Evolutionary conservation across 2,329 filamentous ascomycete genomes (phyloP).

Genomic region (Colletotrichum lupini): DNA sequence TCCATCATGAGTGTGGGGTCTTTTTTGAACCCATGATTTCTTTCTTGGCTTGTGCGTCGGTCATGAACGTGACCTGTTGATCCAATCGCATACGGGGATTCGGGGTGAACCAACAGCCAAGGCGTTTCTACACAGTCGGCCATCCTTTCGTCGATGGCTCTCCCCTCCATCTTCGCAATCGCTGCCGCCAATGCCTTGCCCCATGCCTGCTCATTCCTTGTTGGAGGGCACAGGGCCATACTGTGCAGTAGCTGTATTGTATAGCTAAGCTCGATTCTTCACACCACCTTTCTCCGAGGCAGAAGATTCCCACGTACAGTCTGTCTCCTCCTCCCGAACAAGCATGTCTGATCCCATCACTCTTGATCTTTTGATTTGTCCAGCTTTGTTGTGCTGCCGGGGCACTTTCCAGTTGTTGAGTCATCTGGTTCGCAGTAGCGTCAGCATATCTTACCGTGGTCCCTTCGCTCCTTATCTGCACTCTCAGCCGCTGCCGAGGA

Average conservation of each 20-base stretch:
- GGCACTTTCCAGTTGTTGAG: background rate
- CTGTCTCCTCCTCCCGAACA: background rate
- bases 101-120: conserved; percentile 18
- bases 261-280: conserved; percentile 25
- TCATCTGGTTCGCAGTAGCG: conserved; percentile 3
- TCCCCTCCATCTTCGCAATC: conserved; percentile 2
- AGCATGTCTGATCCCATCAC: background rate
- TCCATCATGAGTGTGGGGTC: conserved; percentile 16
- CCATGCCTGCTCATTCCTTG: background rate
- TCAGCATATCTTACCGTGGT: background rate
- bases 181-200: background rate
- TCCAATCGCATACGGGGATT: conserved; percentile 25
- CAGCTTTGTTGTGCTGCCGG: background rate
- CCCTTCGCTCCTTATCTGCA: background rate
- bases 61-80: conserved; percentile 9
- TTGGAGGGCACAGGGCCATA: background rate
- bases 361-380: background rate
- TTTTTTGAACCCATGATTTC: conserved; percentile 35
- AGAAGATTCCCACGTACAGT: background rate
- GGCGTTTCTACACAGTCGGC: background rate
- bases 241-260: background rate
- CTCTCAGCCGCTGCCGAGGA: background rate
- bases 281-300: conserved; percentile 21
- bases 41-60: conserved; percentile 20
- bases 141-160: background rate